A percentile compares a stretch with the other conserved stretches of the same genome.
These are phyloP conservation scores for Syzygium syzygioides DNA, from an alignment of 441 rosid species.

Conservation along the genomic window DNA sequence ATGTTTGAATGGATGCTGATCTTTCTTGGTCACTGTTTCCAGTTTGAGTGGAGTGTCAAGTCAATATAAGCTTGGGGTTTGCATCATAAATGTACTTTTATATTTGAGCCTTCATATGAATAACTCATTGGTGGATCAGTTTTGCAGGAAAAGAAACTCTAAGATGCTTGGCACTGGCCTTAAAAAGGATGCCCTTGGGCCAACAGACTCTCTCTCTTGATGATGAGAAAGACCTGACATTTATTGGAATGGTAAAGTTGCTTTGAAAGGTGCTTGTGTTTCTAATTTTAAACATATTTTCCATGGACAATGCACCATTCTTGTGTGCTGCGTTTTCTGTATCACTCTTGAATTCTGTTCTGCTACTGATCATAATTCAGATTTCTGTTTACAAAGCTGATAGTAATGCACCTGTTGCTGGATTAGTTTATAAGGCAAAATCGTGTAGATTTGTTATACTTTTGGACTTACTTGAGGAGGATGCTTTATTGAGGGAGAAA, in stretches of 20 bases:
- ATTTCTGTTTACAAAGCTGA: neutral
- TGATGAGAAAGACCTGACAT: conserved; percentile 93
- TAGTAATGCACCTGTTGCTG: neutral
- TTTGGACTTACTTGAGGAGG: neutral
- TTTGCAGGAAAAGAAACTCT: conserved; percentile 91
- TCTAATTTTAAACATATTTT: neutral
- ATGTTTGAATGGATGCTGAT: neutral
- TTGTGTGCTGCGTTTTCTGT: neutral
- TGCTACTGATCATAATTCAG: neutral
- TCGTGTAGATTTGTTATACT: neutral
- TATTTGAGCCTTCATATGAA: conserved; percentile 13
- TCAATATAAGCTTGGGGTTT: neutral
- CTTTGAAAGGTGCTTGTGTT: conserved; percentile 20
- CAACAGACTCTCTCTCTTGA: conserved; percentile 69
- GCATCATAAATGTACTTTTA: neutral
- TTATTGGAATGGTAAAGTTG: conserved; percentile 99
- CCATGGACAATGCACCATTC: neutral
- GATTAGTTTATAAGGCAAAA: neutral
- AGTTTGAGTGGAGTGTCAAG: neutral
- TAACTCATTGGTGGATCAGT: conserved; percentile 37
- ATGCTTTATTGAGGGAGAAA: neutral
- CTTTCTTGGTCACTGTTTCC: neutral
- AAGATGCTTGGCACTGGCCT: conserved; percentile 92
- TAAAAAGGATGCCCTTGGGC: conserved; percentile 71
- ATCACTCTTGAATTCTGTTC: neutral